Evolutionary conservation across 805 yeast species (phyloP), one percentile per base, ranked within the genome.

Genomic region (Suhomyces faveliae): DNA sequence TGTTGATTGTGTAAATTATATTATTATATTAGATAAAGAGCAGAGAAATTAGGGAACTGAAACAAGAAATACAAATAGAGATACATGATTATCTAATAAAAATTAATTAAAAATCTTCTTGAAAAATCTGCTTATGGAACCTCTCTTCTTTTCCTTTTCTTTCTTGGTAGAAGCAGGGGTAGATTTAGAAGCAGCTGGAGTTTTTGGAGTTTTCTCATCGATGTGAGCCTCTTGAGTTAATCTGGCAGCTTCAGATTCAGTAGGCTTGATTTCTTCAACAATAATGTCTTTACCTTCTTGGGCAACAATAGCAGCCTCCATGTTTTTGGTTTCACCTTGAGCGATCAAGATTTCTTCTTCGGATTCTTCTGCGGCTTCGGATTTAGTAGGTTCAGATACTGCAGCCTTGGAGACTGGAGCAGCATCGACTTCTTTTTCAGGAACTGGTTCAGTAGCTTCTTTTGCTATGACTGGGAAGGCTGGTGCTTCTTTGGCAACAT

Each of bases 201-300:
- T 30, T 39, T n/a, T 25, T 23, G 27, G 45, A 17, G 11, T 25
- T 27, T n/a, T 13, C 15, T 27, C n/a, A 7, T 27, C 30, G 21
- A 42, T 33, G 23, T 46, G 39, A 23, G 72, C 76, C 50, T 70
- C 70, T 47, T 64, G 60, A 21, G 70, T 62, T 49, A 70, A 64
- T 54, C 62, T 60, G 40, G 61, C 63, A 33, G 67, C 70, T 58
- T 73, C 74, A 23, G 70, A 62, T 24, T 60, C 65, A 30, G 73
- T 67, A 17, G 77, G 77, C 55, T 70, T 59, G 54, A 73, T 65
- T 56, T 73, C 75, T 58, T 72, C 77, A 35, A 72, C 63, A 23
- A 67, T 61, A 12, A 67, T 70, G 37, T 65, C 68, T 33, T 67
- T 68, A 27, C 63, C 63, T 53, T 63, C 72, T 45, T 61, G 59